These are phyloP conservation scores for Neurospora cerealis DNA, from an alignment of 495 filamentous ascomycete genomes.

Conservation along the genomic window DNA sequence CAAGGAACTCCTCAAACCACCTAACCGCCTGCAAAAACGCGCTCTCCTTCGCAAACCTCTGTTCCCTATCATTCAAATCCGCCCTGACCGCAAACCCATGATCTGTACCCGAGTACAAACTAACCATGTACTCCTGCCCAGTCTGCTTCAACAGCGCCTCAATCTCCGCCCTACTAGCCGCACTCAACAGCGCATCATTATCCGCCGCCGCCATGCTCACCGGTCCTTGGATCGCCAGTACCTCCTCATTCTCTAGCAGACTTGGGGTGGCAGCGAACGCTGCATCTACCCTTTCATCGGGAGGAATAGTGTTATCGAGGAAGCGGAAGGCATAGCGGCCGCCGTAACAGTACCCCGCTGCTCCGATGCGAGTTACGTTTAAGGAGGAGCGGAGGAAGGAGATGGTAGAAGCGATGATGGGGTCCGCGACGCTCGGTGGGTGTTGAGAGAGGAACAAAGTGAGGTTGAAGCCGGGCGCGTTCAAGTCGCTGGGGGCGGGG, in stretches of 20 bases:
- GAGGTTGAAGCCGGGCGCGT: constrained; percentile 45
- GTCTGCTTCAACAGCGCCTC: constrained; percentile 26
- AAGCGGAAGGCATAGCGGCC: constrained; percentile 35
- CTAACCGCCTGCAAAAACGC: constrained; percentile 62
- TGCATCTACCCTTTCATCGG: constrained; percentile 42
- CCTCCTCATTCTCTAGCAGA: constrained; percentile 53
- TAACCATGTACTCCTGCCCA: constrained; percentile 49
- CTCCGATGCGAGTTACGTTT: constrained; percentile 52
- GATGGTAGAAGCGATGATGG: constrained; percentile 50
- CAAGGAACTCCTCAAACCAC: constrained; percentile 50
- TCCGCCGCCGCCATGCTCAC: constrained; percentile 65
- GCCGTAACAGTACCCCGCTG: constrained; percentile 56
- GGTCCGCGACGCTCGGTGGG: constrained; percentile 45
- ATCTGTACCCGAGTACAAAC: constrained; percentile 51
- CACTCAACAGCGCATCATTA: constrained; percentile 51
- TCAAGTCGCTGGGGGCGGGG: constrained; percentile 34
- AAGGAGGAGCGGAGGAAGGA: constrained; percentile 46
- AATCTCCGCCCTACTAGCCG: constrained; percentile 47
- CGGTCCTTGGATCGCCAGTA: constrained; percentile 51
- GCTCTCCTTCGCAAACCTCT: constrained; percentile 67
- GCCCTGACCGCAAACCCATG: constrained; percentile 64
- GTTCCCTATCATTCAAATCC: constrained; percentile 44
- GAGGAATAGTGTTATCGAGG: constrained; percentile 2
- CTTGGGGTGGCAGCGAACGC: constrained; percentile 66
- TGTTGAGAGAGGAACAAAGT: constrained; percentile 46